Percentiles rank a stretch among this genome's conserved stretches.
Evolutionary conservation across 2,329 filamentous ascomycete genomes (phyloP).

Genomic region (Myriangium duriaei): DNA sequence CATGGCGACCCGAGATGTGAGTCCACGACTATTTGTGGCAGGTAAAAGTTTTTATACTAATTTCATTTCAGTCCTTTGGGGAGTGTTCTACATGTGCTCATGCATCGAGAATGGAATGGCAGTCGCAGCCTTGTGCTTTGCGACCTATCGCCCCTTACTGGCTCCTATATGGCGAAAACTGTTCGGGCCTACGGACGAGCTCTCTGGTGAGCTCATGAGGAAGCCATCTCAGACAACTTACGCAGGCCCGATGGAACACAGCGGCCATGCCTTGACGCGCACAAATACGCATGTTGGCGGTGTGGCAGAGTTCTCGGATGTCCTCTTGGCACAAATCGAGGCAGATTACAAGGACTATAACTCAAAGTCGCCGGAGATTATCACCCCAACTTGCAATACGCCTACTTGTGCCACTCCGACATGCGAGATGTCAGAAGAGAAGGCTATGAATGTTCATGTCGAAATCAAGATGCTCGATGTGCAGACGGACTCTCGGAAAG

Average conservation of each 20-base stretch:
- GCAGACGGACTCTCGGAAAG: no score
- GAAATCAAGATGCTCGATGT: background rate
- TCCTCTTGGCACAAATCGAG: background rate
- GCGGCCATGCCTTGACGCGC: background rate
- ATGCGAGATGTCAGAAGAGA: background rate
- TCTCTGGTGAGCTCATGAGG: background rate
- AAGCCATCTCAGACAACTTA: conserved; percentile 8
- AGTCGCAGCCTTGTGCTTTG: conserved; percentile 1
- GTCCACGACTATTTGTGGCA: no score
- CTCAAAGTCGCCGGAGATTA: background rate
- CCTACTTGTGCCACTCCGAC: no score
- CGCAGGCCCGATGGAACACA: background rate
- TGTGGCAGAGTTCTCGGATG: background rate
- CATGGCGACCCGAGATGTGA: conserved; percentile 5
- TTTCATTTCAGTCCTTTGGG: conserved; percentile 5
- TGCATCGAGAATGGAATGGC: conserved; percentile 5
- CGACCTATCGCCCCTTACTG: conserved; percentile 4
- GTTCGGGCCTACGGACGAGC: background rate
- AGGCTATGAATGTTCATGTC: background rate
- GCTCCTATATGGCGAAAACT: background rate
- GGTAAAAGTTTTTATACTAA: no score
- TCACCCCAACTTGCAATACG: background rate
- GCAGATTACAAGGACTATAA: background rate
- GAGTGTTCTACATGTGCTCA: conserved; percentile 6
- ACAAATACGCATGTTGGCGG: background rate